These are phyloP conservation scores for Paecilomyces sp. DNA, from an alignment of 2,329 filamentous ascomycete genomes.

Conservation along the genomic window DNA sequence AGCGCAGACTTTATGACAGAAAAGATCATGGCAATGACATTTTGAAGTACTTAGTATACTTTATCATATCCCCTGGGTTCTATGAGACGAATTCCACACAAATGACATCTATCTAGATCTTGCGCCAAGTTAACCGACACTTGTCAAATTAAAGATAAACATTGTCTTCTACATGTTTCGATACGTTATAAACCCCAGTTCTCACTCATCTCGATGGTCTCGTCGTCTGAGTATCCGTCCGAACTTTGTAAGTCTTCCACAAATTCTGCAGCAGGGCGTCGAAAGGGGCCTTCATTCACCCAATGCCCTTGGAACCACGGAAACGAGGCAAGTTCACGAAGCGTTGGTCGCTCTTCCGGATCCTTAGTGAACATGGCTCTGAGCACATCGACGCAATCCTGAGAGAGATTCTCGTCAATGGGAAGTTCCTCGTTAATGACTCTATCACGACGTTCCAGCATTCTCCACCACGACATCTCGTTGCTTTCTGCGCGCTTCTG, in stretches of 20 bases:
- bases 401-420: constrained; percentile 19
- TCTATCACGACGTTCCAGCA: constrained; percentile 10
- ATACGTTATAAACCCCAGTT: background rate
- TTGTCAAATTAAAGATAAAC: no score
- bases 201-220: background rate
- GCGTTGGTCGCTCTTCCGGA: constrained; percentile 12
- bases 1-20: background rate
- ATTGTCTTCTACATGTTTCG: background rate
- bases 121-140: no score
- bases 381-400: constrained; percentile 24
- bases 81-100: background rate
- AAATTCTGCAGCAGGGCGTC: background rate
- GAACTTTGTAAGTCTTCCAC: background rate
- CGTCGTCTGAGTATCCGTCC: background rate
- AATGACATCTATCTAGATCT: background rate
- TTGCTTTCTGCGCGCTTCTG: background rate
- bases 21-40: background rate
- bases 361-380: constrained; percentile 16
- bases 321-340: constrained; percentile 15
- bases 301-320: constrained; percentile 21
- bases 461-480: background rate
- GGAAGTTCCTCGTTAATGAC: constrained; percentile 19
- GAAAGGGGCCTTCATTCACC: constrained; percentile 5
- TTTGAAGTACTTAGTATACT: background rate
- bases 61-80: background rate